Conservation (phyloP, 1,139 yeast species). For the Scheffersomyces quercinus region DNA sequence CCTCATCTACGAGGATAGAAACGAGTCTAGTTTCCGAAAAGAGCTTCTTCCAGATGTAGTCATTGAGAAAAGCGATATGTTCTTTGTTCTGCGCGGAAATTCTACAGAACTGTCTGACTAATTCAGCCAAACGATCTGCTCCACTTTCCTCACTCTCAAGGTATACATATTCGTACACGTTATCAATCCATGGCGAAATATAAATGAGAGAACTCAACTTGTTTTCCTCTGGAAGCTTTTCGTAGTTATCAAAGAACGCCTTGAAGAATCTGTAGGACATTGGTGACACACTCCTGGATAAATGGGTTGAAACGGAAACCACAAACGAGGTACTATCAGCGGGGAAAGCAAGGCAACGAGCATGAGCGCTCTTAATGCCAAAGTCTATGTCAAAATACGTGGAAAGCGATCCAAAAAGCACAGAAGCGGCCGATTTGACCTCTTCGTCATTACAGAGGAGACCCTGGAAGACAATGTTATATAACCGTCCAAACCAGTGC, state of each 20-base stretch:
- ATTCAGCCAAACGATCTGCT: constrained; percentile 57
- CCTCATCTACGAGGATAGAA: constrained; percentile 66
- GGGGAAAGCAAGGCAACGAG: constrained; percentile 72
- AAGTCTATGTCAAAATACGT: constrained; percentile 60
- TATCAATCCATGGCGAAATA: constrained; percentile 77
- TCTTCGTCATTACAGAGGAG: constrained; percentile 58
- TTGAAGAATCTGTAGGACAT: constrained; percentile 62
- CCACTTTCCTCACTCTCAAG: constrained; percentile 57
- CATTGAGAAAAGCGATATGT: constrained; percentile 37
- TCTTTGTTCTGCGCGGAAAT: constrained; percentile 55
- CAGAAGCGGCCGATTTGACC: constrained; percentile 64
- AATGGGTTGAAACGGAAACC: constrained; percentile 55
- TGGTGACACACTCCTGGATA: constrained; percentile 59
- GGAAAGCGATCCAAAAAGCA: constrained; percentile 64
- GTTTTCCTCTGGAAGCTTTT: constrained; percentile 36
- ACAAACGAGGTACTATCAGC: constrained; percentile 68
- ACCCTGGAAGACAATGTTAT: constrained; percentile 69
- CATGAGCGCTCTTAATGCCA: constrained; percentile 57
- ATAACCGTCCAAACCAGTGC: constrained; percentile 57
- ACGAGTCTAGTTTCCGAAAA: constrained; percentile 63
- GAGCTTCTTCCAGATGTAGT: constrained; percentile 70
- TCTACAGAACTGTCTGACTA: constrained; percentile 64
- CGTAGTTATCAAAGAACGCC: constrained; percentile 61
- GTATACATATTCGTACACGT: constrained; percentile 60
- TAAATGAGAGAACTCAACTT: constrained; percentile 50